Evolutionary conservation across 2,329 filamentous ascomycete genomes (phyloP).

Genomic region (Fonsecaea nubica): DNA sequence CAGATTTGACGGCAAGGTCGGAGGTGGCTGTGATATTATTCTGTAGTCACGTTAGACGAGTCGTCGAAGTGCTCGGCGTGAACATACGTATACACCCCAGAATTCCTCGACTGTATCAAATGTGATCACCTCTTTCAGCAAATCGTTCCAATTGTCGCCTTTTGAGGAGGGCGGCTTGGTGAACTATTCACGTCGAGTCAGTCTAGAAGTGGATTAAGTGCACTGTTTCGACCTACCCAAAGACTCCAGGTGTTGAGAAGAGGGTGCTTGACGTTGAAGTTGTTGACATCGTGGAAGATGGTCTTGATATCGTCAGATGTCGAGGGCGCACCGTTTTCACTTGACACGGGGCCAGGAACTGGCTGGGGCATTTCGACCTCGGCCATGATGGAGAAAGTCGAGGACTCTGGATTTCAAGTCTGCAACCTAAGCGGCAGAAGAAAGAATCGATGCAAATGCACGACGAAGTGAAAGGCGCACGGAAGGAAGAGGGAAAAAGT

Average conservation of each 20-base stretch:
- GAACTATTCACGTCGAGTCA: slow-evolving; percentile 37
- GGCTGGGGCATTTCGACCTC: slow-evolving; percentile 40
- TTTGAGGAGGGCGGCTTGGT: slow-evolving; percentile 49
- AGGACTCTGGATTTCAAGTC: neutral
- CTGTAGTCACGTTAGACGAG: slow-evolving; percentile 55
- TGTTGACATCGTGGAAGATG: slow-evolving; percentile 96
- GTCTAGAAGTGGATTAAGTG: neutral
- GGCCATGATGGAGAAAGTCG: slow-evolving; percentile 34
- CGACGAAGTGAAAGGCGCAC: neutral
- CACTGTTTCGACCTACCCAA: slow-evolving; percentile 68
- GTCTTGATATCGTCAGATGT: slow-evolving; percentile 72
- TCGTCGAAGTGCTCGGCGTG: neutral
- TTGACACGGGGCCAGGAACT: slow-evolving; percentile 37
- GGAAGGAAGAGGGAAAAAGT: neutral
- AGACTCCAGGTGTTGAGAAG: slow-evolving; percentile 97
- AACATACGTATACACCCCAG: slow-evolving; percentile 96
- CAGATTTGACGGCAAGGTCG: slow-evolving; percentile 94
- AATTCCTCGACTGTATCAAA: slow-evolving; percentile 99
- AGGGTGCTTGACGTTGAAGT: slow-evolving; percentile 99
- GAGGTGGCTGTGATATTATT: slow-evolving; percentile 98
- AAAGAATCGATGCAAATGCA: neutral
- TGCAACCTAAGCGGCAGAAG: neutral
- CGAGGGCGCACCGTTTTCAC: slow-evolving; percentile 59
- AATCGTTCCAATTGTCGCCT: slow-evolving; percentile 98
- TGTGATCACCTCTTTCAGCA: slow-evolving; percentile 97